Evolutionary conservation across 192 early-diverging fungal species (phyloP).

Genomic region (Rhizoclosmatium sp.): DNA sequence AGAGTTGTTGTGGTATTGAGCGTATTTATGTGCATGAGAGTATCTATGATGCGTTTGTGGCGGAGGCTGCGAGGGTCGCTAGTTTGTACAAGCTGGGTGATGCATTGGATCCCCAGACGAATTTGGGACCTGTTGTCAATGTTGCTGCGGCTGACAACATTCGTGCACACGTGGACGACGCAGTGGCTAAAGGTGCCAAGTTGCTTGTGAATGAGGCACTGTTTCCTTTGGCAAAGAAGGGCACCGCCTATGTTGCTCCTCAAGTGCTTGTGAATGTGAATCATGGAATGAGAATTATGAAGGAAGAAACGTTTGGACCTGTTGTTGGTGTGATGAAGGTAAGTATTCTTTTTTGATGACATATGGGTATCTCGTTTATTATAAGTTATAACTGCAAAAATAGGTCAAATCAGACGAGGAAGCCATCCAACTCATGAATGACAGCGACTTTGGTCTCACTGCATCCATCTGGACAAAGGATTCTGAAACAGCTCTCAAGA

Average conservation of each 20-base stretch:
- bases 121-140: slow-evolving; percentile 80
- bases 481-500: slow-evolving; percentile 60
- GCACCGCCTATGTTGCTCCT: slow-evolving; percentile 76
- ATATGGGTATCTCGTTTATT: neutral
- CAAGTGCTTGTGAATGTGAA: slow-evolving; percentile 78
- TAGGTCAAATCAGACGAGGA: slow-evolving; percentile 68
- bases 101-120: slow-evolving; percentile 66
- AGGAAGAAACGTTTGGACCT: slow-evolving; percentile 86
- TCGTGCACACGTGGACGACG: slow-evolving; percentile 72
- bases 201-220: slow-evolving; percentile 62
- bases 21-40: slow-evolving; percentile 79
- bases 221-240: slow-evolving; percentile 66
- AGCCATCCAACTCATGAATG: slow-evolving; percentile 82
- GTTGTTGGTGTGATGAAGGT: slow-evolving; percentile 76
- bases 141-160: slow-evolving; percentile 72
- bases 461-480: slow-evolving; percentile 82
- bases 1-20: slow-evolving; percentile 83
- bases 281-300: slow-evolving; percentile 80
- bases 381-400: slow-evolving; percentile 1
- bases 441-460: slow-evolving; percentile 80
- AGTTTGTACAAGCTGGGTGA: slow-evolving; percentile 73
- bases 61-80: slow-evolving; percentile 61
- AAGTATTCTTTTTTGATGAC: slow-evolving; percentile 12
- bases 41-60: slow-evolving; percentile 77
- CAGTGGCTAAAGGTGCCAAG: slow-evolving; percentile 74